These are phyloP conservation scores for Aspergillus carlsbadensis DNA, from an alignment of 495 filamentous ascomycete genomes.

Conservation along the genomic window DNA sequence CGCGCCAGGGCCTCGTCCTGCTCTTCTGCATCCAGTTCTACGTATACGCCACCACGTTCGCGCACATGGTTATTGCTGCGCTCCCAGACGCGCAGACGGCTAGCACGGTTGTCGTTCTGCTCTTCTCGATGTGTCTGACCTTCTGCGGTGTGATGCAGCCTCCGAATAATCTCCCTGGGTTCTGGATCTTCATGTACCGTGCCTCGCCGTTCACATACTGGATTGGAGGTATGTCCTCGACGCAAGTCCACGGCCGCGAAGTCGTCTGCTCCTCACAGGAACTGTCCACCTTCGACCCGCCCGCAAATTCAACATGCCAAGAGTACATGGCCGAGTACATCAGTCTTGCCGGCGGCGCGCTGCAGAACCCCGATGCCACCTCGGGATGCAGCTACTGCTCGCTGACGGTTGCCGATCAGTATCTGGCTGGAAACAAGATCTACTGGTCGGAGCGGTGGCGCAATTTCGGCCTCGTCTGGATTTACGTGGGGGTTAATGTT, in stretches of 20 bases:
- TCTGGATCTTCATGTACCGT: slow-evolving; percentile 79
- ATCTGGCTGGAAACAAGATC: slow-evolving; percentile 32
- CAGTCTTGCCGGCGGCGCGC: slow-evolving; percentile 41
- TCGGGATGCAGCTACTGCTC: slow-evolving; percentile 41
- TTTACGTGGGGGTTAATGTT: slow-evolving; percentile 47
- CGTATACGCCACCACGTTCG: slow-evolving; percentile 44
- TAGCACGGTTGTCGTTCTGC: slow-evolving; percentile 51
- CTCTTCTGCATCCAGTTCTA: slow-evolving; percentile 50
- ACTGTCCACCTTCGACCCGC: slow-evolving; percentile 50
- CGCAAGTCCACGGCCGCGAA: slow-evolving; percentile 50
- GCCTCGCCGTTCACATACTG: slow-evolving; percentile 68
- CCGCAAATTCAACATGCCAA: slow-evolving; percentile 46
- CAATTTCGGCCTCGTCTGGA: slow-evolving; percentile 52
- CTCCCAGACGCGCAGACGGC: slow-evolving; percentile 47
- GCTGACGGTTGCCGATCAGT: slow-evolving; percentile 40
- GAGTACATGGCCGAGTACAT: slow-evolving; percentile 54
- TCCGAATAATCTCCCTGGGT: slow-evolving; percentile 55
- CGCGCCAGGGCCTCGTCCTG: slow-evolving; percentile 50
- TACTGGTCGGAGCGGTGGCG: slow-evolving; percentile 32
- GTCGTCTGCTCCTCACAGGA: slow-evolving; percentile 56
- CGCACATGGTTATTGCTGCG: slow-evolving; percentile 54
- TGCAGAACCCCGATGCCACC: slow-evolving; percentile 43
- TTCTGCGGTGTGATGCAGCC: slow-evolving; percentile 60
- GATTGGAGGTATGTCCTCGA: slow-evolving; percentile 47
- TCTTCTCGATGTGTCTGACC: slow-evolving; percentile 54